A percentile compares a stretch with the other conserved stretches of the same genome.
Evolutionary conservation across 805 yeast species (phyloP).

Genomic region (Zygosaccharomyces rouxii): DNA sequence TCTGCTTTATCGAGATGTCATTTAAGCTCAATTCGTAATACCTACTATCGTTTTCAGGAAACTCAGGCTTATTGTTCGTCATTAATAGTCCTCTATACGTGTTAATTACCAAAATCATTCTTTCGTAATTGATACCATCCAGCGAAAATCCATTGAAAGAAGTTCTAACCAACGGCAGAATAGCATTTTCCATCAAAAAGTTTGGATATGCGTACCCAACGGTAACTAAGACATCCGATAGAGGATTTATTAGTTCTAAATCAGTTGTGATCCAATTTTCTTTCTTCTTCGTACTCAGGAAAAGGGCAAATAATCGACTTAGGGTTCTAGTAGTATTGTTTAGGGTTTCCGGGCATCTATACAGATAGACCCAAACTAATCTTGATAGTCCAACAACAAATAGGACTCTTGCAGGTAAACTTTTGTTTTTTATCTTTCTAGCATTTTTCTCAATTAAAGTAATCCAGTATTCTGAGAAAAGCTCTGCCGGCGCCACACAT

Average conservation of each 20-base stretch:
- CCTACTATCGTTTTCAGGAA: constrained; percentile 50
- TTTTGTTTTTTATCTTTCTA: constrained; percentile 63
- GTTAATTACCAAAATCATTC: constrained; percentile 60
- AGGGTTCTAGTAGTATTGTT: constrained; percentile 81
- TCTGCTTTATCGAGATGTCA: constrained; percentile 32
- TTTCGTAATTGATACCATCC: constrained; percentile 67
- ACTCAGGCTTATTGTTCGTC: constrained; percentile 66
- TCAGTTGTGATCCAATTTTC: constrained; percentile 76
- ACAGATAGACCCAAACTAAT: constrained; percentile 84
- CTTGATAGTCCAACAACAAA: constrained; percentile 65
- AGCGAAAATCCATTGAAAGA: constrained; percentile 54
- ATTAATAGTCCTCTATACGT: constrained; percentile 68
- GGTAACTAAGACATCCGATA: constrained; percentile 70
- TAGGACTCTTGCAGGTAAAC: constrained; percentile 45
- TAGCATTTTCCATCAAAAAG: constrained; percentile 70
- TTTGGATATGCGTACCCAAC: constrained; percentile 77
- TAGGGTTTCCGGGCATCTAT: constrained; percentile 80
- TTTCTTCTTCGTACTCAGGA: constrained; percentile 55
- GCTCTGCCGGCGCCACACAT: constrained; percentile 73
- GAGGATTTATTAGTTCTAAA: constrained; percentile 52
- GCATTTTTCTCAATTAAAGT: constrained; percentile 57
- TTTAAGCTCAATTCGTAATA: constrained; percentile 33
- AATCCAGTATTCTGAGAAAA: constrained; percentile 72
- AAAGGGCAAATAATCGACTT: constrained; percentile 54
- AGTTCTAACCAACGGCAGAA: constrained; percentile 62